Evolutionary conservation across 2,329 filamentous ascomycete species (phyloP).

Genomic region (Neocucurbitaria cava): DNA sequence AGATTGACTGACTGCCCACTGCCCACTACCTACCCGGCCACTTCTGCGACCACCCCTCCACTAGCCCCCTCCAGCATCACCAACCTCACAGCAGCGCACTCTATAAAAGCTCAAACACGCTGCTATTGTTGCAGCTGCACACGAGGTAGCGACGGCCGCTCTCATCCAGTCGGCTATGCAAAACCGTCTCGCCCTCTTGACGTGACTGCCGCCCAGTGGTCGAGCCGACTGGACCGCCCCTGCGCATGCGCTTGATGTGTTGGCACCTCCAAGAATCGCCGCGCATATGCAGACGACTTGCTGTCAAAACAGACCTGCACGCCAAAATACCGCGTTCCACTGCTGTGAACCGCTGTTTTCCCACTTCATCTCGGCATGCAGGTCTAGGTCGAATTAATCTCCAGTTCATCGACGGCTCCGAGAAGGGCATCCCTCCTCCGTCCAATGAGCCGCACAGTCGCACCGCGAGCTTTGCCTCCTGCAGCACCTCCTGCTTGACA

Average conservation of each 20-base stretch:
- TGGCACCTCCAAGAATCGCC: slow-evolving; percentile 35
- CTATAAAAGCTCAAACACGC: slow-evolving; percentile 11
- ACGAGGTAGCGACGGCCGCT: not conserved
- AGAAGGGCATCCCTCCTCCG: slow-evolving; percentile 3
- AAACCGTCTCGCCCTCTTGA: slow-evolving; percentile 21
- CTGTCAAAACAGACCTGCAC: slow-evolving; percentile 38
- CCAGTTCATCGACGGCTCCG: slow-evolving; percentile 12
- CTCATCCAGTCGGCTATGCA: slow-evolving; percentile 26
- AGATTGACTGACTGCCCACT: no score
- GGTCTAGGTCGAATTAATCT: slow-evolving; percentile 23
- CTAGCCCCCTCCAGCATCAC: slow-evolving; percentile 6
- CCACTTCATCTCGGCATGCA: slow-evolving; percentile 37
- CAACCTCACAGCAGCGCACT: slow-evolving; percentile 2
- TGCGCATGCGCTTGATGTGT: slow-evolving; percentile 35
- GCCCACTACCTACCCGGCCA: slow-evolving; percentile 21
- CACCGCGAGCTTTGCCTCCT: slow-evolving; percentile 25
- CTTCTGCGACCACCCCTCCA: slow-evolving; percentile 26
- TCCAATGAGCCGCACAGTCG: slow-evolving; percentile 30
- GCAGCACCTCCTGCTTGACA: slow-evolving; percentile 27
- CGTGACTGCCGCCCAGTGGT: slow-evolving; percentile 32
- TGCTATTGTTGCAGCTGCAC: slow-evolving; percentile 12
- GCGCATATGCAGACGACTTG: slow-evolving; percentile 35
- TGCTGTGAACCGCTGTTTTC: slow-evolving; percentile 36
- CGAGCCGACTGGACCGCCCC: slow-evolving; percentile 20
- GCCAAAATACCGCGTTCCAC: slow-evolving; percentile 37